Evolutionary conservation across 371 early-diverging fungal genomes (phyloP).

Genomic region (Mortierella sp.): DNA sequence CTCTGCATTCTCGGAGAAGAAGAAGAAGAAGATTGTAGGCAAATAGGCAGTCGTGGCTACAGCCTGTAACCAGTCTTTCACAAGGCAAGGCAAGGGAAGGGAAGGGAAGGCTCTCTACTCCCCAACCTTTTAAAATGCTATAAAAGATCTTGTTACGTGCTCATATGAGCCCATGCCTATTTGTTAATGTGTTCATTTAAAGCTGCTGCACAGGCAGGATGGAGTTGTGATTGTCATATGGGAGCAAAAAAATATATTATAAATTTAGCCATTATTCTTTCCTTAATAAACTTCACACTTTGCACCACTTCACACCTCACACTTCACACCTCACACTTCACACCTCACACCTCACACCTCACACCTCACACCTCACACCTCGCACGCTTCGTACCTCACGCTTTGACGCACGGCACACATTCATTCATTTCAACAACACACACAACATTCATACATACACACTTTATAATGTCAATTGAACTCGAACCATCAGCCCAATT

Average conservation of each 20-base stretch:
- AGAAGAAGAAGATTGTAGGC: too few species aligned
- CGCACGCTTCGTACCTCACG: not conserved
- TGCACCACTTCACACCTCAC: not conserved
- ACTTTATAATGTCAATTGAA: slow-evolving; percentile 67
- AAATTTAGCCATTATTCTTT: not conserved
- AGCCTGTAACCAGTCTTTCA: too few species aligned
- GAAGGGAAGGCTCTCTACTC: not conserved
- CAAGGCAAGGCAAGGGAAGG: too few species aligned
- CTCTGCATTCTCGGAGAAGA: too few species aligned
- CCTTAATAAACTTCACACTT: not conserved
- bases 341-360: not conserved
- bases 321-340: not conserved
- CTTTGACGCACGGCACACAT: not conserved
- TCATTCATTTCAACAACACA: not conserved
- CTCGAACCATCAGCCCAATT: too few species aligned
- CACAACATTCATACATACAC: slow-evolving; percentile 68
- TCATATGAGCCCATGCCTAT: not conserved
- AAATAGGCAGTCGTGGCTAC: too few species aligned
- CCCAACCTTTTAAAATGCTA: not conserved
- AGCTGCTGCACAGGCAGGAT: not conserved
- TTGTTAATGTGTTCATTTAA: not conserved
- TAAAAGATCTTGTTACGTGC: too few species aligned
- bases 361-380: too few species aligned
- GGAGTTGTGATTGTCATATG: not conserved
- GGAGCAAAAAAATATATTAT: not conserved